Base-by-base conservation (phyloP, 225 moss, liverwort and hornwort species). In the Marchantia polymorpha region DNA sequence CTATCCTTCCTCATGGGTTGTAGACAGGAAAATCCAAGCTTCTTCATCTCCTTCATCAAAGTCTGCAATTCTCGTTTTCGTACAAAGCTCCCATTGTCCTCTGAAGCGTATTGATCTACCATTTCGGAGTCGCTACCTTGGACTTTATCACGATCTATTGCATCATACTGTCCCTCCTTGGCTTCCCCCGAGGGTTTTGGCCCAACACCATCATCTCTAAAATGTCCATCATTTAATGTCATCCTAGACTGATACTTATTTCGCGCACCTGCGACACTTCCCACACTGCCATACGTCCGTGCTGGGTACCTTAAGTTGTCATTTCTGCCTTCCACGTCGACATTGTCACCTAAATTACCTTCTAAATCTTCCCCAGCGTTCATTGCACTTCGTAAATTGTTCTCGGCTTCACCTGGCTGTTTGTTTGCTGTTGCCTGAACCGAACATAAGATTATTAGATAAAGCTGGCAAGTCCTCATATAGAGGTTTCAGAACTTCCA, bases 1-100 rank as follows among this genome's bases (percentile, higher is more conserved):
- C 84, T 74, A 19, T 83, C 46, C 22, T 10, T 68, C 52, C 55
- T 58, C 1, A 89, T 46, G 46, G 92, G 84, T 27, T 91, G 89
- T 10, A 93, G 69, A 53, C 83, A 84, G 39, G 81, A 81, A 75
- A 95, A 95, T 50, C 95, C 99, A 67, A 88, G 55, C 53, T 85
- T 85, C 73, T 91, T 88, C 93, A 92, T 91, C 70, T 92, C 90
- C 75, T 80, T 74, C 0, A 88, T 56, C 78, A 89, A 80, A 72
- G 7, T 65, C 61, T 52, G 66, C 27, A 51, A 12, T 22, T 67
- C 64, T 52, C 7, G 78, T 50, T 29, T 66, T 52, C n/a, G 6
- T 3, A 12, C 46, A 64, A 0, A 0, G 29, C 11, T 49, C 26
- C 39, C 48, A 71, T 77, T 66, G 39, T 60, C 69, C 54, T 56